Conservation (phyloP, 2,329 filamentous ascomycete species). For the Colletotrichum sp. region DNA sequence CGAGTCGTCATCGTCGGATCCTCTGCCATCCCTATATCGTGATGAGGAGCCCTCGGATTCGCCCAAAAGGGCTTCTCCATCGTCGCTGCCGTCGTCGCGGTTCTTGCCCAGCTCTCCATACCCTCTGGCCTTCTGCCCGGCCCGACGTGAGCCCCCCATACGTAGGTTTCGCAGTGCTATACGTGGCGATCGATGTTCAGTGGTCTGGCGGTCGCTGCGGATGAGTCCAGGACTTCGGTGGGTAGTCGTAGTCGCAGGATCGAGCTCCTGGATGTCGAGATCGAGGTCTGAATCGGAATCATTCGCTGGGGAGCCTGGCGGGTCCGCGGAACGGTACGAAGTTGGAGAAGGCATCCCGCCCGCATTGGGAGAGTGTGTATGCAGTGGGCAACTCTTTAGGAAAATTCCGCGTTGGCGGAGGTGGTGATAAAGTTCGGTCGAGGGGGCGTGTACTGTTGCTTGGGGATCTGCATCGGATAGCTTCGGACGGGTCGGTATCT, state of each 20-base stretch:
- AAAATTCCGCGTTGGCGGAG: not conserved
- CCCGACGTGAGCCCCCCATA: constrained; percentile 67
- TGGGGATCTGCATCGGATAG: constrained; percentile 18
- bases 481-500: not conserved
- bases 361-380: constrained; percentile 18
- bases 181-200: constrained; percentile 53
- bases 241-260: constrained; percentile 54
- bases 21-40: constrained; percentile 65
- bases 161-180: constrained; percentile 77
- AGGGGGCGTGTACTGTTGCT: constrained; percentile 14
- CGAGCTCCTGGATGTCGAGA: constrained; percentile 80
- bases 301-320: constrained; percentile 67
- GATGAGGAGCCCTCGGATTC: constrained; percentile 61
- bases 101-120: constrained; percentile 67
- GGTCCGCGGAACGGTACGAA: constrained; percentile 58
- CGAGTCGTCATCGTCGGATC: constrained; percentile 70
- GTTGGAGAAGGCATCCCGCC: constrained; percentile 63
- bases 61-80: constrained; percentile 70
- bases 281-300: constrained; percentile 82
- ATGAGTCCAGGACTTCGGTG: constrained; percentile 30
- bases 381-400: constrained; percentile 6
- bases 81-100: constrained; percentile 65
- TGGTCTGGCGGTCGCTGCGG: constrained; percentile 56
- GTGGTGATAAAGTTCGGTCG: constrained; percentile 18
- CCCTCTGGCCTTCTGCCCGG: constrained; percentile 57